Evolutionary conservation across 1,284 basidiomycete species (phyloP), one percentile per base, ranked within the genome.

Genomic region (Tausonia pullulans): DNA sequence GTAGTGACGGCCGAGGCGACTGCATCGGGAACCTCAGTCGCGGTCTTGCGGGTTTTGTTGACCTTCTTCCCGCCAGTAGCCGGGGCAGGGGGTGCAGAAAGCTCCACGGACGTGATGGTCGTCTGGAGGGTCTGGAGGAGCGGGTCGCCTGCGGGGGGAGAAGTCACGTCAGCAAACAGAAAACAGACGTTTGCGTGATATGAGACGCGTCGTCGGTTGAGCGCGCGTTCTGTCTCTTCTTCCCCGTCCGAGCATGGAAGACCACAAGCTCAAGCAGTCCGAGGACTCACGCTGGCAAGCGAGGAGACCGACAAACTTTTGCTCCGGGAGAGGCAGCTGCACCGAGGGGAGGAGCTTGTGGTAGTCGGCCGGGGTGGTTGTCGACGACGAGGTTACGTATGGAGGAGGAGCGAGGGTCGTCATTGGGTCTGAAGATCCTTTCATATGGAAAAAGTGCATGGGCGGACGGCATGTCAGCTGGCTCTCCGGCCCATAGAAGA

Each of bases 211-310:
- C 27, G 27, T 27, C 27, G 27, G 27, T 27, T 27, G 27, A 27
- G 27, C 27, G 27, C 27, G 27, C 27, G 27, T 27, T 27, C 27
- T 27, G 27, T 27, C 27, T 27, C 27, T 27, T 27, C 27, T 27
- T 27, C 27, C 27, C 27, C 27, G 27, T 27, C 27, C 27, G 27
- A 27, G 27, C 27, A 27, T 27, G 27, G 27, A 27, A 27, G 27
- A 27, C 27, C 27, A 43, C 10, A 52, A 52, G 9, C 41, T 5
- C 41, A 1, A 27, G 27, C 27, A 27, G 27, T 27, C 27, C 2
- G 27, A 27, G 4, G 11, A 71, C 75, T 69, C 68, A 76, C 76
- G 74, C 69, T 78, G 77, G 69, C 77, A 78, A 14, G 76, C 76
- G 16, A 78, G 69, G 11, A 77, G 68, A 2, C 77, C 77, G 51